phyloP scores from a whole-genome alignment of 148 eudicot species.

The Rhododendron ferrugineum region DNA sequence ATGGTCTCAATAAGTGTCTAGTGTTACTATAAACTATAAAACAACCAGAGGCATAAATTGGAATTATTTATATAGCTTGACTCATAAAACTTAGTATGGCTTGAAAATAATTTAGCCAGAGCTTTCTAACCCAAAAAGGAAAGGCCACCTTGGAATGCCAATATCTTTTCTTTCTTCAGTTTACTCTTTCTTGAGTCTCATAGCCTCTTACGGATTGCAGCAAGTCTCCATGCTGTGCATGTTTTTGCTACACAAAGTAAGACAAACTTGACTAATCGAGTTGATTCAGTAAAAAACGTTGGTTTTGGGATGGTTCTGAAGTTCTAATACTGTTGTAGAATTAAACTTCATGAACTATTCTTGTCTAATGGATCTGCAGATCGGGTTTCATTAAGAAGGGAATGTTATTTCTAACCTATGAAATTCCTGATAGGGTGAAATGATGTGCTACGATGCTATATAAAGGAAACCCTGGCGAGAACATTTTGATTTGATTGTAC shows the following conservation, averaged over 20 bases:
- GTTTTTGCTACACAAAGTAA: background rate
- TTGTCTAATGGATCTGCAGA: background rate
- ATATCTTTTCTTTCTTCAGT: background rate
- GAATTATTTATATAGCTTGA: background rate
- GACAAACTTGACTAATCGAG: background rate
- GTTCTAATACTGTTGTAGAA: too few species aligned
- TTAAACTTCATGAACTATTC: background rate
- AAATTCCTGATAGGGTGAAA: background rate
- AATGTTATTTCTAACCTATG: background rate
- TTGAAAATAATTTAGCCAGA: too few species aligned
- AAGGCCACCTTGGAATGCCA: background rate
- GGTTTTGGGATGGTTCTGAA: background rate
- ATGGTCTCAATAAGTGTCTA: background rate
- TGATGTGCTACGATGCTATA: background rate
- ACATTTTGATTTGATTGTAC: background rate
- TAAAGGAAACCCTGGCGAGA: background rate
- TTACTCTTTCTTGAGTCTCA: background rate
- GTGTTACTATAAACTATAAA: background rate
- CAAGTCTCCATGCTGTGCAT: background rate
- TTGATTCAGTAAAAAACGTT: background rate
- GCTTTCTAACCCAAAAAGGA: background rate
- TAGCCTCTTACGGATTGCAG: background rate
- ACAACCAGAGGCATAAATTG: too few species aligned
- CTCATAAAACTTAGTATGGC: too few species aligned
- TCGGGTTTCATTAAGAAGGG: background rate